These are phyloP conservation scores for Sporothrix brunneoviolacea DNA, from an alignment of 2,329 filamentous ascomycete species.

Conservation along the genomic window DNA sequence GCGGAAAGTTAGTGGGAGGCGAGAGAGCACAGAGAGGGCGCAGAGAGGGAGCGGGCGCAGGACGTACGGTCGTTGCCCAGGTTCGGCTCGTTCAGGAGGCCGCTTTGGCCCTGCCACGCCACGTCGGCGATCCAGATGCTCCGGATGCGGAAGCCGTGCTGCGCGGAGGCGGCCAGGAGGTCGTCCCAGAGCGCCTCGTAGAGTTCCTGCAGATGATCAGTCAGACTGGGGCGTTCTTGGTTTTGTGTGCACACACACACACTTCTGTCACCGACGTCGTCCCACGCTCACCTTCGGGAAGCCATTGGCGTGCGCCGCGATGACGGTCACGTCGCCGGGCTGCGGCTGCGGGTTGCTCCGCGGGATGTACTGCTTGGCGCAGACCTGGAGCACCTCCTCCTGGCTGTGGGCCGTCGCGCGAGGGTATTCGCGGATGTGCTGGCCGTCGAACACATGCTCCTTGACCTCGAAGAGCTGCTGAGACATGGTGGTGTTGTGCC, in stretches of 20 bases:
- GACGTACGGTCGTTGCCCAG: slow-evolving; percentile 77
- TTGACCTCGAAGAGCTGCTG: slow-evolving; percentile 52
- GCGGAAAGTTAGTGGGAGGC: slow-evolving; percentile 5
- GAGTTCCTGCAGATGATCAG: slow-evolving; percentile 53
- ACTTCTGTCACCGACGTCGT: no score
- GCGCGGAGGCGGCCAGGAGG: slow-evolving; percentile 52
- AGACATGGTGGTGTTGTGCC: slow-evolving; percentile 14
- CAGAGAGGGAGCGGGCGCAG: not conserved
- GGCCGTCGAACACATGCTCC: slow-evolving; percentile 65
- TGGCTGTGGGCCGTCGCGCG: slow-evolving; percentile 64
- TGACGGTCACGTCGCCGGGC: slow-evolving; percentile 74
- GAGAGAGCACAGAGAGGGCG: not conserved
- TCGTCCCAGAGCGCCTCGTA: slow-evolving; percentile 93
- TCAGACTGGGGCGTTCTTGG: not conserved
- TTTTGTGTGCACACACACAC: no score
- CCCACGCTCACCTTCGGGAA: slow-evolving; percentile 66
- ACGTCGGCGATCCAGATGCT: slow-evolving; percentile 87
- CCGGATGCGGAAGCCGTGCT: slow-evolving; percentile 62
- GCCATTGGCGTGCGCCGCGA: slow-evolving; percentile 83
- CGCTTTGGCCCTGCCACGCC: slow-evolving; percentile 76
- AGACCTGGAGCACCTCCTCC: slow-evolving; percentile 65
- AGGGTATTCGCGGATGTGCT: slow-evolving; percentile 78
- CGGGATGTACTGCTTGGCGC: slow-evolving; percentile 84
- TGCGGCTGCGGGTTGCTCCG: slow-evolving; percentile 60
- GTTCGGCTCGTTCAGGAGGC: slow-evolving; percentile 65